phyloP scores from a whole-genome alignment of 169 alveolate genomes.

The Toxoplasma gondii region DNA sequence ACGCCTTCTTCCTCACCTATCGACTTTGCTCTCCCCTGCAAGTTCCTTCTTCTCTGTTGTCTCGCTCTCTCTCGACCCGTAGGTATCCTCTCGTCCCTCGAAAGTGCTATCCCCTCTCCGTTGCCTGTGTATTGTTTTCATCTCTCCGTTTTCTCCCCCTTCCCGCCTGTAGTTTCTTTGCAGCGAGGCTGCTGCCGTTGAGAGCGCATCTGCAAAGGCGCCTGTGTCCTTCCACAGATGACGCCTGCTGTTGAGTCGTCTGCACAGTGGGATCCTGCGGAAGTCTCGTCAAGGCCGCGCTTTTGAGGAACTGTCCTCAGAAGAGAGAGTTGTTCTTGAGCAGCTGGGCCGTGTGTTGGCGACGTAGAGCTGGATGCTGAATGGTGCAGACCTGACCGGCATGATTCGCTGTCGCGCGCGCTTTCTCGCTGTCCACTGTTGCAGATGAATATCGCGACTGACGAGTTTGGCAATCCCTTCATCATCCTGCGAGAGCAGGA shows the following conservation, averaged over 20 bases:
- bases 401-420: background rate
- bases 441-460: conserved; percentile 90
- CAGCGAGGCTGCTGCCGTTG: too few species aligned
- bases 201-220: too few species aligned
- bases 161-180: background rate
- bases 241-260: too few species aligned
- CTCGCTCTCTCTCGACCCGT: background rate
- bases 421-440: background rate
- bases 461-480: conserved; percentile 99
- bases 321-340: too few species aligned
- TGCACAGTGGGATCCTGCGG: too few species aligned
- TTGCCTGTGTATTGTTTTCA: background rate
- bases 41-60: background rate
- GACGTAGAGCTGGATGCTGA: background rate
- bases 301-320: too few species aligned
- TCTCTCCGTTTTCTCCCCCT: background rate
- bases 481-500: conserved; percentile 96
- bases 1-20: background rate
- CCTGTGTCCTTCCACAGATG: too few species aligned
- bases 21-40: background rate
- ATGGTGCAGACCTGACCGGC: background rate
- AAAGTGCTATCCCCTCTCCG: background rate
- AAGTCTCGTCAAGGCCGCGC: too few species aligned
- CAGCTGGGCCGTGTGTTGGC: background rate
- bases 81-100: background rate